Evolutionary conservation across 2,329 filamentous ascomycete species (phyloP), one percentile per base, ranked within the genome.

Genomic region (Polytolypa hystricis): DNA sequence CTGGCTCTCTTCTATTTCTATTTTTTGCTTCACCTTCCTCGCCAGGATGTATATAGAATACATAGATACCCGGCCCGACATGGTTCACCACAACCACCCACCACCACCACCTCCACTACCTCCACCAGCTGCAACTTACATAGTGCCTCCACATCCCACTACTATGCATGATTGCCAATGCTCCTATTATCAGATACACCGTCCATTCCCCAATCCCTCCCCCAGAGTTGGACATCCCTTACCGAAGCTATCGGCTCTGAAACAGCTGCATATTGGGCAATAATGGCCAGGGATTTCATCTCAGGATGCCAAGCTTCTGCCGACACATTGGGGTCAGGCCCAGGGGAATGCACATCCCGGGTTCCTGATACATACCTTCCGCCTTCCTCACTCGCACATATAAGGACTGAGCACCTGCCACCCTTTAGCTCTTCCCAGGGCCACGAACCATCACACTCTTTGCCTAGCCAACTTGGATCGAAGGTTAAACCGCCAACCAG

Each of bases 1-100:
- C 23, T 6, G 27, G 4, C 12, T 30, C 27, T 28, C 14, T 29
- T 35, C 8, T 29, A 35, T 35, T 35, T 35, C 16, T 35, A 35
- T 35, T 35, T 34, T 26, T 34, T 27, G n/a, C n/a, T n/a, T n/a
- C 32, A 15, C 21, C 23, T 26, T 26, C n/a, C 12, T 15, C 21
- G 14, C 32, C 30, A 16, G n/a, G 17, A 8, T 19, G 11, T 27
- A 18, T 7, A 15, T 16, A 5, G n/a, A 14, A 12, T 2, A n/a
- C 30, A 33, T 12, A n/a, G 7, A 18, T 20, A 18, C n/a, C 19
- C n/a, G n/a, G n/a, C n/a, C n/a, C n/a, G n/a, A n/a, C n/a, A n/a
- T n/a, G n/a, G n/a, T n/a, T n/a, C n/a, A n/a, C n/a, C n/a, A n/a
- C n/a, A n/a, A n/a, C n/a, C n/a, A n/a, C n/a, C n/a, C n/a, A n/a